Evolutionary conservation across 305 asterid genomes (phyloP), one percentile per base, ranked within the genome.

Genomic region (Fraxinus ornus): DNA sequence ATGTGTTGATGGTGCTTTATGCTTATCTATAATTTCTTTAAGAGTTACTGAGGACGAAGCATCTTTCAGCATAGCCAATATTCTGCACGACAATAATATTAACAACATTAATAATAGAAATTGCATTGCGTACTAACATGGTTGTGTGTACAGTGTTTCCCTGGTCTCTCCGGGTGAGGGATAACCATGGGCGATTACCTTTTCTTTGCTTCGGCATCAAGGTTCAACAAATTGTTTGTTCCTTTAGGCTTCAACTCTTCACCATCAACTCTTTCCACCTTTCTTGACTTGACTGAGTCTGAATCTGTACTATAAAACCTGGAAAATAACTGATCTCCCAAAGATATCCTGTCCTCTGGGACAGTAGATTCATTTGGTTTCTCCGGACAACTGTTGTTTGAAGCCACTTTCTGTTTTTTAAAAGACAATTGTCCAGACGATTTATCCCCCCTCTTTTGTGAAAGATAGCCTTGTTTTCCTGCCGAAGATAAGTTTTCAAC

Each of bases 1-100:
- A 87, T 90, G 89, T 64, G 93, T 90, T 80, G 91, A 89, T 79
- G 95, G 95, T 70, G 85, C 74, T 80, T 78, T 86, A 78, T 86
- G 88, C 85, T 83, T 86, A 79, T 26, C 28, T 81, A 57, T 87
- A 9, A 91, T 76, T 35, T 87, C 78, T 12, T 90, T 90, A 52
- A 93, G 89, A 28, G 93, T 89, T 79, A 92, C 80, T 73, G 88
- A 84, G 82, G 94, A 87, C 80, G 91, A 90, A 66, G 92, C 93
- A 78, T 85, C 91, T 79, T 85, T 88, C 86, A 91, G 82, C 83
- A 93, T 85, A 72, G 83, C 79, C 87, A 84, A 82, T 82, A 93
- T 83, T 85, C 99, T 96, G 90, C 86, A 82, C 36, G 60, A 73
- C 71, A 81, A 52, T 55, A 82, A 75, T 47, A 86, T 57, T 9